Evolutionary conservation across 345 rosid genomes (phyloP).

Genomic region (Reutealis trisperma): DNA sequence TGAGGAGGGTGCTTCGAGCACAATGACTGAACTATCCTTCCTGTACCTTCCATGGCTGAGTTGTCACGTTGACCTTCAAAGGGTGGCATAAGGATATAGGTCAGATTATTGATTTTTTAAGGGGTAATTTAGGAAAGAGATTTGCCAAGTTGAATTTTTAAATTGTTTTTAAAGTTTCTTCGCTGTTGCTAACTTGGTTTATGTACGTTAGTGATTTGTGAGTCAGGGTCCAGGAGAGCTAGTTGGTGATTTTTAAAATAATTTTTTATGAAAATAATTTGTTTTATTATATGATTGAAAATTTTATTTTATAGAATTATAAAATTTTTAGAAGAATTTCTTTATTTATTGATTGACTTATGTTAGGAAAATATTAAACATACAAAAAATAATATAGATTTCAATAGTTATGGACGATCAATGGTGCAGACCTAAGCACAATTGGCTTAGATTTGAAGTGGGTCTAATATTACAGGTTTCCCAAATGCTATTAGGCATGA

Average conservation of each 20-base stretch:
- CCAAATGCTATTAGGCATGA: too few relatives aligned
- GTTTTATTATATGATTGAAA: too few relatives aligned
- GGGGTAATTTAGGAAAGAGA: slow-evolving; percentile 24
- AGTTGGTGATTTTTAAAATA: background rate
- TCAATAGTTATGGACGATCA: too few relatives aligned
- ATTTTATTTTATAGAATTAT: too few relatives aligned
- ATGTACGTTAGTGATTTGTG: slow-evolving; percentile 8
- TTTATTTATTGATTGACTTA: too few relatives aligned
- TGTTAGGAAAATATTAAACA: too few relatives aligned
- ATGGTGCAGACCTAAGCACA: too few relatives aligned
- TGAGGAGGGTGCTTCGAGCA: background rate
- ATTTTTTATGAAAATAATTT: too few relatives aligned
- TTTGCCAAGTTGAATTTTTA: background rate
- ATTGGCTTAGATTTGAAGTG: too few relatives aligned
- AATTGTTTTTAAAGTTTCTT: background rate
- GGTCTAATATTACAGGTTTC: too few relatives aligned
- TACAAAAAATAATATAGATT: too few relatives aligned
- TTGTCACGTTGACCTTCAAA: slow-evolving; percentile 19
- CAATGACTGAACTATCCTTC: slow-evolving; percentile 36
- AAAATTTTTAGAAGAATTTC: too few relatives aligned
- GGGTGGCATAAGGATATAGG: background rate
- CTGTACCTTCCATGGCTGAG: background rate
- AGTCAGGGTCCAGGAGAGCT: background rate
- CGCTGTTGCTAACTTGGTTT: background rate
- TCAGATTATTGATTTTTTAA: background rate